Evolutionary conservation across 768 basidiomycete genomes (phyloP).

Genomic region (Rhizopogon sp.): DNA sequence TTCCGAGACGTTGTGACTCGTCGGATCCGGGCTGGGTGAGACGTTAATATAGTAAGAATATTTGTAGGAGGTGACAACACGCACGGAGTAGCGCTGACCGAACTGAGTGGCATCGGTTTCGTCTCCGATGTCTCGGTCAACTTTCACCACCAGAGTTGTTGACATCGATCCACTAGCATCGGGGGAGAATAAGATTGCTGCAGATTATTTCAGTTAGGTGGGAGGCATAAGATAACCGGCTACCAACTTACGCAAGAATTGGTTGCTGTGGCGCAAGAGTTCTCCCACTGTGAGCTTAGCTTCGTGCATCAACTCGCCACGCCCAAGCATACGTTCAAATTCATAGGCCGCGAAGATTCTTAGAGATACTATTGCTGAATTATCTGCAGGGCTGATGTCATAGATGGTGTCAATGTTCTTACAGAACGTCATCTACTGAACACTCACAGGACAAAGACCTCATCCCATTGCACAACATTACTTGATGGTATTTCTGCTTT

Average conservation of each 20-base stretch:
- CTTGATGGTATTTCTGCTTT: neutral
- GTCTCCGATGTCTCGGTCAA: neutral
- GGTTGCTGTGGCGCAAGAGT: neutral
- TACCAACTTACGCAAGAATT: neutral
- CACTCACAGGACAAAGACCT: slow-evolving; percentile 6
- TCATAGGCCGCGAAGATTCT: slow-evolving; percentile 6
- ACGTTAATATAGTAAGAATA: neutral
- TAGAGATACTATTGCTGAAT: neutral
- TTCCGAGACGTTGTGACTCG: neutral
- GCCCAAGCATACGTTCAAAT: slow-evolving; percentile 7
- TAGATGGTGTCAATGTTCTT: neutral
- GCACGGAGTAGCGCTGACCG: neutral
- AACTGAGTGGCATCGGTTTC: neutral
- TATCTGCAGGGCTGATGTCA: slow-evolving; percentile 2
- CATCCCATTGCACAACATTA: slow-evolving; percentile 11
- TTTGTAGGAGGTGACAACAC: neutral
- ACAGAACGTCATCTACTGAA: neutral
- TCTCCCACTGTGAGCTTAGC: slow-evolving; percentile 1
- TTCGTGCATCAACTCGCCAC: slow-evolving; percentile 4
- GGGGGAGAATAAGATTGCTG: neutral
- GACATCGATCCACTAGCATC: neutral
- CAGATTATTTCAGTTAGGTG: too few species aligned
- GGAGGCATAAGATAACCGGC: neutral
- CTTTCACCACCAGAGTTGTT: neutral
- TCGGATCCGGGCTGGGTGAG: neutral